Base-by-base conservation (phyloP, 192 early-diverging fungal species). In the Backusella circina region DNA sequence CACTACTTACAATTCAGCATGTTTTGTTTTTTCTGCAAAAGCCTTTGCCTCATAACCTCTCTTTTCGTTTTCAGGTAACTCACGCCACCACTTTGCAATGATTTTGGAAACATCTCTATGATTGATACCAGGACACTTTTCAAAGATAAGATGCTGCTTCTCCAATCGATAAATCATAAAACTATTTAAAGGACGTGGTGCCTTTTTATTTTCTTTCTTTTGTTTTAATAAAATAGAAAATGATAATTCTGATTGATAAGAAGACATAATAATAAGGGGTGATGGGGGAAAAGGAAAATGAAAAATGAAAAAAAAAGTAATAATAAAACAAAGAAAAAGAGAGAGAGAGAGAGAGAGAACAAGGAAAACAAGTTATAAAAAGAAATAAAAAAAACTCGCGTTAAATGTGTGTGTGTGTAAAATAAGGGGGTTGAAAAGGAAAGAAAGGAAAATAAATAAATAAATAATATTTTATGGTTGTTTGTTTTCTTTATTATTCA, bases 131-230 rank as follows among this genome's bases (percentile, higher is more conserved):
- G 86, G 83, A 67, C 85, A 82, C 16, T 86, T 65, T 9, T 75
- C 76, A 64, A 89, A 79, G 33, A 91, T 83, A 67, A 85, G 81
- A 21, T 86, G 83, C 70, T 88, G 83, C 69, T 91, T 84, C 33
- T 88, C 83, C 38, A 85, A 78, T 33, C 91, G 86, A 75, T 87
- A 92, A 9, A 83, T 78, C 85, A 92, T 88, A 70, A 92, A 92
- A 64, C 88, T 90, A 70, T 92, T 92, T 65, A 85, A 84, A 32
- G 91, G 91, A n/a, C 89, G 71, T 23, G 73, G 73, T 26, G 65
- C 39, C 23, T 74, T 70, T 70, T 68, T 61, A 26, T 61, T 28
- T 26, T 12, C 21, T 61, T 61, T 61, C 23, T 61, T 61, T 61
- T 61, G 54, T 61, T 61, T 61, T 61, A 61, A 61, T 61, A 61